Base-by-base conservation (phyloP, 108 stramenopile species). In the Tribonema minus region DNA sequence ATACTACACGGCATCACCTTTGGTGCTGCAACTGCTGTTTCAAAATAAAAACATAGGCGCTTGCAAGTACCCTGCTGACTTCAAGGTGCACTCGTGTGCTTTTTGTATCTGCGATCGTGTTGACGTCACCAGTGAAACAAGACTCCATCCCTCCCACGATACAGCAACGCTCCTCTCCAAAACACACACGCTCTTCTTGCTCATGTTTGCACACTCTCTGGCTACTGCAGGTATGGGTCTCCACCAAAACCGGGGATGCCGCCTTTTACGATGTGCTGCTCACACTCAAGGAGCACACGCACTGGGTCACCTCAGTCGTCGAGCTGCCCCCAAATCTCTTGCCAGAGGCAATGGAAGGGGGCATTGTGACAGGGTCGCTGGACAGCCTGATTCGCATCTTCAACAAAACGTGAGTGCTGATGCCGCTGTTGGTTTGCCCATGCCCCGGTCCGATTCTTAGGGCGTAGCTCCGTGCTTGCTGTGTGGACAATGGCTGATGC, bases 281-380 rank as follows among this genome's bases (percentile, higher is more conserved):
- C 46, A 79, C 77, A 26, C 77, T 79, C 0, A 37, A 67, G 26
- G 77, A 79, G 25, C 77, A 79, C 37, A 70, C 58, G n/a, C 77
- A 79, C 60, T 79, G 77, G 77, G 77, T 79, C 12, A 66, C 58
- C 23, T 58, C 77, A 58, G 60, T 79, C 31, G 40, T 68, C 0
- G 46, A 63, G 15, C 58, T 79, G 0, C 77, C 68, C 6, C 58
- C 66, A 35, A 68, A 68, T 37, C 12, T 79, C 27, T 31, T 79
- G 1, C 68, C 77, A 25, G 77, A 79, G 26, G 68, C 67, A 37
- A 63, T 64, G 30, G 67, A 38, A 38, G 77, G 77, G 40, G 77
- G 77, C 3, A 36, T 79, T 54, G 68, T 79, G 32, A 79, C 77
- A 28, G 77, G 77, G 12, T 79, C 64, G 60, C 29, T 79, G 60